Evolutionary conservation across 768 basidiomycete genomes (phyloP).

Genomic region (Clitopilus passeckerianus): DNA sequence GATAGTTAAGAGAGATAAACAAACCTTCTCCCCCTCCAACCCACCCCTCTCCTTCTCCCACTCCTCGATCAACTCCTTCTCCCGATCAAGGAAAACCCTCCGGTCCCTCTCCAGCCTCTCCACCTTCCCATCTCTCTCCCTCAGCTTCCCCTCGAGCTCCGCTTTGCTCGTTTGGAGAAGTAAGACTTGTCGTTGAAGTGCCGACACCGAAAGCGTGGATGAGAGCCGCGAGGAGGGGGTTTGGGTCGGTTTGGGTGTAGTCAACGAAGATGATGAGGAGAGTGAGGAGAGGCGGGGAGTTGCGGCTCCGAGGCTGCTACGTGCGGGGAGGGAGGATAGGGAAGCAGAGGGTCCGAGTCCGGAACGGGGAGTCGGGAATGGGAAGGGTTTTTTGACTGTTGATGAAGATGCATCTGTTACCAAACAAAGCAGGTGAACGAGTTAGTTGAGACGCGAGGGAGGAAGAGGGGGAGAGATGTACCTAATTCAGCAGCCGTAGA

Average conservation of each 20-base stretch:
- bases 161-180: conserved; percentile 55
- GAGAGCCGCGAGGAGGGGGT: conserved; percentile 45
- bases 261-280: too few species aligned
- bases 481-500: not conserved
- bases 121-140: conserved; percentile 58
- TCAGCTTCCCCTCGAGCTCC: conserved; percentile 63
- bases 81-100: conserved; percentile 62
- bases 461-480: too few species aligned
- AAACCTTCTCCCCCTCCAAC: conserved; percentile 57
- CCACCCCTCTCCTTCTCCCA: conserved; percentile 52
- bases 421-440: too few species aligned
- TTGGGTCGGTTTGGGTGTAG: not conserved
- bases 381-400: not conserved
- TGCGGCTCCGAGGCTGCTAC: not conserved
- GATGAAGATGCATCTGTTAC: not conserved
- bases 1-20: conserved; percentile 8
- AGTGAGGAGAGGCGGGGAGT: not conserved
- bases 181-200: conserved; percentile 64
- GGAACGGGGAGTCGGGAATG: not conserved
- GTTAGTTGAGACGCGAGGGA: too few species aligned
- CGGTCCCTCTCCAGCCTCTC: conserved; percentile 69
- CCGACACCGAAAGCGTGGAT: conserved; percentile 54
- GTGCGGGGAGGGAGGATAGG: not conserved
- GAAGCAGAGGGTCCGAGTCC: not conserved
- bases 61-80: conserved; percentile 63